These are phyloP conservation scores for Pelargonium fulgidum DNA, from an alignment of 441 rosid species.

Conservation along the genomic window DNA sequence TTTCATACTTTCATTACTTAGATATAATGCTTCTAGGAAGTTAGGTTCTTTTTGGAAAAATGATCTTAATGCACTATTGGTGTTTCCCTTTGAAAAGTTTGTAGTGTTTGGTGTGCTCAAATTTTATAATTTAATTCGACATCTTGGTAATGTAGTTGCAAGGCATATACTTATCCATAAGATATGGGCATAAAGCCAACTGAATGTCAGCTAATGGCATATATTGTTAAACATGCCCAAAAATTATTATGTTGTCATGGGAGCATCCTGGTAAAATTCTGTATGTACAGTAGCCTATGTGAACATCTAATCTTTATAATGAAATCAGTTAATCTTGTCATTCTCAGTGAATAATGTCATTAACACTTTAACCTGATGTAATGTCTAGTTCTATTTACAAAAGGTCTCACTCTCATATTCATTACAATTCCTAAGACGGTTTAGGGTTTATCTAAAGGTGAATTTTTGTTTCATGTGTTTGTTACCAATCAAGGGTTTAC, in stretches of 20 bases:
- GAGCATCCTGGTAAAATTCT: too few species aligned
- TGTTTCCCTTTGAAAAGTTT: background rate
- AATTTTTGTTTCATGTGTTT: slow-evolving; percentile 11
- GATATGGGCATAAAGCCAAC: background rate
- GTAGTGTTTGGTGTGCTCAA: background rate
- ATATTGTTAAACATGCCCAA: too few species aligned
- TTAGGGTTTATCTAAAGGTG: background rate
- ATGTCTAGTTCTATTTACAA: background rate
- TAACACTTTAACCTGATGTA: background rate
- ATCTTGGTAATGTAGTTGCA: too few species aligned
- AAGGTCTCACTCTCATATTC: too few species aligned
- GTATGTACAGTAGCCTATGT: too few species aligned
- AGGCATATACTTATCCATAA: too few species aligned
- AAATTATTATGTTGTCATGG: too few species aligned
- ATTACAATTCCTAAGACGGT: background rate
- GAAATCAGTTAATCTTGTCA: too few species aligned
- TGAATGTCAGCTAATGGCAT: too few species aligned
- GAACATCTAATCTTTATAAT: too few species aligned
- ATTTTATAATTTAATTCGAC: too few species aligned
- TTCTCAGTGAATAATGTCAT: background rate
- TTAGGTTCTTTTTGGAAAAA: background rate
- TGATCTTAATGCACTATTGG: too few species aligned
- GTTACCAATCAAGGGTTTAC: slow-evolving; percentile 40
- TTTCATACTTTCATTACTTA: background rate
- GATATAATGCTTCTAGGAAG: background rate